phyloP scores from a whole-genome alignment of 176 grass and related monocot species.

The Poa annua region DNA sequence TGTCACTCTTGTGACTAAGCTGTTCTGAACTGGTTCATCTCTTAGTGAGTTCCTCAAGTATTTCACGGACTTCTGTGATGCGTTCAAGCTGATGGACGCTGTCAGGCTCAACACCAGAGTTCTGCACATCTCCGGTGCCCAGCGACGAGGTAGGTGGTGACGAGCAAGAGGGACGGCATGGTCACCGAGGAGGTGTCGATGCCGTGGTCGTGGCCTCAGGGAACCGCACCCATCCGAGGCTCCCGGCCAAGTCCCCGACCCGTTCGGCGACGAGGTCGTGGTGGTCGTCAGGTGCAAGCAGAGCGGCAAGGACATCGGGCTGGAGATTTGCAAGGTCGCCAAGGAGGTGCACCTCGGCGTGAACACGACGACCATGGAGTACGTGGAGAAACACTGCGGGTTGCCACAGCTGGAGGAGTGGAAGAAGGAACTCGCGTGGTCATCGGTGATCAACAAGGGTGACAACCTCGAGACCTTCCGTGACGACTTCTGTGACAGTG shows the following conservation, averaged over 20 bases:
- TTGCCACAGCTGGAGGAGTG: conserved; percentile 31
- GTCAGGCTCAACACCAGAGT: conserved; percentile 42
- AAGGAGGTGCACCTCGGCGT: conserved; percentile 37
- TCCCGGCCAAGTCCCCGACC: too few species aligned
- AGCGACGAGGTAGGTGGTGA: not conserved
- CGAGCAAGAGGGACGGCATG: not conserved
- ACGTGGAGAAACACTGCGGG: conserved; percentile 4
- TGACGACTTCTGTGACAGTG: not conserved
- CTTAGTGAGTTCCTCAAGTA: conserved; percentile 35
- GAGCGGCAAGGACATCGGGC: conserved; percentile 49
- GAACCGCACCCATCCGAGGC: conserved; percentile 22
- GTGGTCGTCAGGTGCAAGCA: conserved; percentile 36
- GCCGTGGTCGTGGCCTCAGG: conserved; percentile 49
- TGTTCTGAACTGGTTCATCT: not conserved
- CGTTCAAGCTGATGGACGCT: conserved; percentile 22
- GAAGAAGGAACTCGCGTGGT: not conserved
- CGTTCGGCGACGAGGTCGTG: too few species aligned
- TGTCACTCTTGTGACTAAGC: not conserved
- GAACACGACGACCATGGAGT: not conserved
- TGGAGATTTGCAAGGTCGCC: conserved; percentile 41
- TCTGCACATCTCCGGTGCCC: not conserved
- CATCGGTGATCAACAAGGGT: not conserved
- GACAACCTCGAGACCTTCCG: conserved; percentile 18
- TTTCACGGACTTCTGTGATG: conserved; percentile 37
- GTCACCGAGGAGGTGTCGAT: conserved; percentile 42